These are phyloP conservation scores for Aspergillus candidus DNA, from an alignment of 2,329 filamentous ascomycete species.

Conservation along the genomic window DNA sequence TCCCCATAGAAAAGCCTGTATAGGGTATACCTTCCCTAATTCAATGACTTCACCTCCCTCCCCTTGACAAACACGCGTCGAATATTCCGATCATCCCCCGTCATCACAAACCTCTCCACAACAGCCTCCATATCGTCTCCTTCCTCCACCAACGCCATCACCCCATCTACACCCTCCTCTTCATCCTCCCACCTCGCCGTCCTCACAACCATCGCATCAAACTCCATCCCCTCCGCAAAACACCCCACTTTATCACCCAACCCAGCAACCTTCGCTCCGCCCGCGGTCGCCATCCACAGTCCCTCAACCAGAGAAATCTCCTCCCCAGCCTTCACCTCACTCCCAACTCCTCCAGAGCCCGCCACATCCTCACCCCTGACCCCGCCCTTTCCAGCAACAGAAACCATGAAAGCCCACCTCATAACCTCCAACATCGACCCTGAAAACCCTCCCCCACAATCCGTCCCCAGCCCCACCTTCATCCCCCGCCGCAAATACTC, in stretches of 20 bases:
- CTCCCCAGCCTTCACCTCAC: slow-evolving; percentile 43
- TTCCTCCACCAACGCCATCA: slow-evolving; percentile 51
- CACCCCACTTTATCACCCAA: slow-evolving; percentile 51
- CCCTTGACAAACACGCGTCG: slow-evolving; percentile 50
- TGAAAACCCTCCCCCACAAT: slow-evolving; percentile 59
- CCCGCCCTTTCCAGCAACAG: slow-evolving; percentile 30
- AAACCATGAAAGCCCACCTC: slow-evolving; percentile 50
- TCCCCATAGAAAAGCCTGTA: background rate
- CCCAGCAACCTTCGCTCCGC: slow-evolving; percentile 55
- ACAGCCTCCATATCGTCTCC: slow-evolving; percentile 42
- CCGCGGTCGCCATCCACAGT: slow-evolving; percentile 45
- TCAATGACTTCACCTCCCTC: slow-evolving; percentile 26
- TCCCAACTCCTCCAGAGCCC: slow-evolving; percentile 25
- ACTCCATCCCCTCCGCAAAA: slow-evolving; percentile 56
- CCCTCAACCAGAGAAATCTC: slow-evolving; percentile 46
- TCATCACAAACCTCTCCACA: slow-evolving; percentile 62
- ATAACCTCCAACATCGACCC: slow-evolving; percentile 46
- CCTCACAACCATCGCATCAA: slow-evolving; percentile 53
- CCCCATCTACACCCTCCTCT: slow-evolving; percentile 24
- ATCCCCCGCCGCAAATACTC: slow-evolving; percentile 53
- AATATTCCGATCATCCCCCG: slow-evolving; percentile 59
- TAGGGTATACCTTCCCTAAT: background rate
- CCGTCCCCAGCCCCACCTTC: slow-evolving; percentile 62
- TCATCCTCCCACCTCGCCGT: slow-evolving; percentile 19
- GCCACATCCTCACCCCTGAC: slow-evolving; percentile 38